These are phyloP conservation scores for Wallacemonas sp. DNA, from an alignment of 208 protist genomes.

Conservation along the genomic window DNA sequence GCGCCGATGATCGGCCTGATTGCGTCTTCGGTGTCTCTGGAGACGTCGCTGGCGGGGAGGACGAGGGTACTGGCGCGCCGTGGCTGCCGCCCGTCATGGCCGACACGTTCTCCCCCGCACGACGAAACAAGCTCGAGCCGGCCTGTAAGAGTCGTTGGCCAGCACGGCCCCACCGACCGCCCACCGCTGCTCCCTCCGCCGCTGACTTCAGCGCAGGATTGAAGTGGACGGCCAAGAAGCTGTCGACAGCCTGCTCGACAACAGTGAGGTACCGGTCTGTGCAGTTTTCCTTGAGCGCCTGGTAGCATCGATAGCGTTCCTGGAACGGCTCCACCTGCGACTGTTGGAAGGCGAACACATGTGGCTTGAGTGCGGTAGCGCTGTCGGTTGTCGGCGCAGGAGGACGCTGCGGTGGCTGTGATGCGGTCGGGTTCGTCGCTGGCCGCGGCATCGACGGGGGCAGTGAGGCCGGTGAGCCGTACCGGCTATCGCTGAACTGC, in stretches of 20 bases:
- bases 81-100: constrained; percentile 4
- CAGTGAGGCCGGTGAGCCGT: no score
- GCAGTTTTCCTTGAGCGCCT: constrained; percentile 33
- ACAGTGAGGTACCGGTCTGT: constrained; percentile 60
- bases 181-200: not conserved
- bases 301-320: constrained; percentile 40
- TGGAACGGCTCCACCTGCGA: constrained; percentile 40
- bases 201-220: constrained; percentile 7
- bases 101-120: not conserved
- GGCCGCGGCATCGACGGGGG: no score
- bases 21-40: not conserved
- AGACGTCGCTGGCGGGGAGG: not conserved
- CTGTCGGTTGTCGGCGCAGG: not conserved
- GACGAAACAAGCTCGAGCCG: not conserved
- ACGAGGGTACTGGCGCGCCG: not conserved
- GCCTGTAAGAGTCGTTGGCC: not conserved
- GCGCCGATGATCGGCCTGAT: no score
- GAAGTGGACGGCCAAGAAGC: constrained; percentile 47
- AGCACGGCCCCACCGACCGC: not conserved
- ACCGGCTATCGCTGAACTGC: no score
- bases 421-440: not conserved
- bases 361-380: not conserved
- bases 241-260: constrained; percentile 60
- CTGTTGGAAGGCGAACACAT: not conserved
- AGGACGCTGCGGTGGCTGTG: not conserved